A percentile compares a stretch with the other conserved stretches of the same genome.
These are phyloP conservation scores for Moniliella sp. DNA, from an alignment of 1,284 basidiomycete species.

Conservation along the genomic window DNA sequence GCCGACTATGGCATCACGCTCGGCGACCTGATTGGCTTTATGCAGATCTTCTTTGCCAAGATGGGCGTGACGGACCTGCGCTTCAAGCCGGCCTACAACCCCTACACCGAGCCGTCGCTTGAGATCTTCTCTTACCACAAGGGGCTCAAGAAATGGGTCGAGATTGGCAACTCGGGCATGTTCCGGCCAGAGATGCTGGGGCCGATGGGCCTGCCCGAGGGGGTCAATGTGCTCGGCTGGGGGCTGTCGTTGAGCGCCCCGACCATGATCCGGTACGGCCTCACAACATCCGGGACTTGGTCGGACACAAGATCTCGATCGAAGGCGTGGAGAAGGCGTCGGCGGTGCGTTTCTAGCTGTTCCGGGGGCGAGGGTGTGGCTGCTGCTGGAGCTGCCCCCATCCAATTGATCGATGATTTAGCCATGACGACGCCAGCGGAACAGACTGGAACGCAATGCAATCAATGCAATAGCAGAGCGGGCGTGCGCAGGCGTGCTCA, in stretches of 20 bases:
- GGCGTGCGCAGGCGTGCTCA: no score
- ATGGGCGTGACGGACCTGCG: conserved; percentile 81
- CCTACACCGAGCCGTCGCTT: conserved; percentile 58
- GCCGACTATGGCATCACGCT: conserved; percentile 80
- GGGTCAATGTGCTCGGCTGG: conserved; percentile 91
- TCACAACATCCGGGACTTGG: conserved; percentile 85
- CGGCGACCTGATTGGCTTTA: conserved; percentile 71
- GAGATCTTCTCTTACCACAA: conserved; percentile 98
- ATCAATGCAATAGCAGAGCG: no score
- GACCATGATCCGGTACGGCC: conserved; percentile 75
- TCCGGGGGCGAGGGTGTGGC: background rate
- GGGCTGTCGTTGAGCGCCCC: conserved; percentile 82
- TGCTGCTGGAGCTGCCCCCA: no score
- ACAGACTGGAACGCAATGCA: no score
- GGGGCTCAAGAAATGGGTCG: conserved; percentile 81
- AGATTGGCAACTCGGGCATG: conserved; percentile 70
- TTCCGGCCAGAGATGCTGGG: conserved; percentile 93
- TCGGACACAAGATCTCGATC: conserved; percentile 77
- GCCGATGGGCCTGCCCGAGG: conserved; percentile 93
- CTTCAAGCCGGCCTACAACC: conserved; percentile 90
- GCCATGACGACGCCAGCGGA: no score
- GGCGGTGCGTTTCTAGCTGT: conserved; percentile 27
- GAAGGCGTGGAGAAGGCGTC: conserved; percentile 22
- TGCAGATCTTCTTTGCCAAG: conserved; percentile 63
- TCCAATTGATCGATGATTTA: no score